These are phyloP conservation scores for Stephania japonica DNA, from an alignment of 164 flowering plant species.

Conservation along the genomic window DNA sequence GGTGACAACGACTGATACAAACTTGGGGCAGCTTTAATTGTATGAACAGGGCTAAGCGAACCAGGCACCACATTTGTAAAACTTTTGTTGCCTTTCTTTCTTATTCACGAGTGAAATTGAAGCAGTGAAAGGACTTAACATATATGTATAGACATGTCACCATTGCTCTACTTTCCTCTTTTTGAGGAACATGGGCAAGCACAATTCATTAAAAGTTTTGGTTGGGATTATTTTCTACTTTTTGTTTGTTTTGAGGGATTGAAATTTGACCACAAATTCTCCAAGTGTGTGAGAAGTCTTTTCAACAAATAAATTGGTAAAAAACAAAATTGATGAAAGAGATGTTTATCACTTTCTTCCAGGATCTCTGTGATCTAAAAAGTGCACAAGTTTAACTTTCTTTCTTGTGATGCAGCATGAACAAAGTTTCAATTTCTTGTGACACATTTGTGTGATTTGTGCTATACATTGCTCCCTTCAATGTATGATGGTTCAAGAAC, in stretches of 20 bases:
- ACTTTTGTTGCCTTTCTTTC: neutral
- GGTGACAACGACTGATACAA: too few species aligned
- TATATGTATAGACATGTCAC: neutral
- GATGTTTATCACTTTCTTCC: neutral
- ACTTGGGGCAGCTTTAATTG: too few species aligned
- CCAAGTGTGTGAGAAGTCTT: neutral
- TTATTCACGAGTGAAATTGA: neutral
- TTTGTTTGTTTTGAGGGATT: neutral
- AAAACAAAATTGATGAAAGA: neutral
- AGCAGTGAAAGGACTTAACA: neutral
- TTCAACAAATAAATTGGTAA: neutral
- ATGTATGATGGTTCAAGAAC: neutral
- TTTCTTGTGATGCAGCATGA: neutral
- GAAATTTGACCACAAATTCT: neutral
- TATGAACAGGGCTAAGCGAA: too few species aligned
- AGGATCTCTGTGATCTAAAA: neutral
- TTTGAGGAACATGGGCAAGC: neutral
- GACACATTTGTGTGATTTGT: neutral
- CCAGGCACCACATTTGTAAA: too few species aligned
- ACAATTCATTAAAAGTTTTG: neutral
- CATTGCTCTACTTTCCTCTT: neutral
- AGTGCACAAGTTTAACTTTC: neutral
- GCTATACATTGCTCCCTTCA: neutral
- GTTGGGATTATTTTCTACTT: neutral
- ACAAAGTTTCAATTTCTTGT: neutral